Base-by-base conservation (phyloP, 1,284 basidiomycete species). In the Ustilago sp. region DNA sequence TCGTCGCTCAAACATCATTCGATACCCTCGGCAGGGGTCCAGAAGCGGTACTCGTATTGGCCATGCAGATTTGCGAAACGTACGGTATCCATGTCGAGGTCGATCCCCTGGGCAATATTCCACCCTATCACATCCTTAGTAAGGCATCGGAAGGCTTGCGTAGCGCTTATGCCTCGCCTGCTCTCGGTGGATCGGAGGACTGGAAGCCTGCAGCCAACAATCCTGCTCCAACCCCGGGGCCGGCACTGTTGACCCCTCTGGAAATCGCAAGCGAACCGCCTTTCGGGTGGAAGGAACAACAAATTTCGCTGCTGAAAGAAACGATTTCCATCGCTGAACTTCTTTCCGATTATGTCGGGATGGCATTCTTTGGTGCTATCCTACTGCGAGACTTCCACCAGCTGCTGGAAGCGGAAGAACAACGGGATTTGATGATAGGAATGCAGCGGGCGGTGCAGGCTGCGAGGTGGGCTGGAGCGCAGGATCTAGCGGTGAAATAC, bases 231-330 rank as follows among this genome's bases (percentile, higher is more conserved):
- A 32, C 41, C 19, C n/a, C 32, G 9, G 39, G 50, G 15, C 52
- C 54, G 15, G 54, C 69, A 13, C 38, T 69, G 11, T 5, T 69
- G 38, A 77, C 65, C 23, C 69, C 66, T 35, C 64, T 74, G 12
- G 75, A 78, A 35, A 47, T 79, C n/a, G 65, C 68, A 8, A 54
- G 64, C 34, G 80, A 82, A 53, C 60, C 80, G 8, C 41, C 70
- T 3, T 94, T 92, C 83, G 95, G 95, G 1, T 99, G 95, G 96
- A 92, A 93, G 1, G 93, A 95, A 83, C 88, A 98, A 54, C 95
- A 98, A 87, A 90, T 96, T 36, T 93, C 93, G 36, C 91, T 96
- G 36, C 89, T 98, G 41, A 91, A 94, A 54, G 95, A 98, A 83
- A 93, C 94, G 0, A 92, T 98, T 38, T 91, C 92, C 0, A 91